Conservation (phyloP, 1,284 basidiomycete species). For the Ustilago nuda region DNA sequence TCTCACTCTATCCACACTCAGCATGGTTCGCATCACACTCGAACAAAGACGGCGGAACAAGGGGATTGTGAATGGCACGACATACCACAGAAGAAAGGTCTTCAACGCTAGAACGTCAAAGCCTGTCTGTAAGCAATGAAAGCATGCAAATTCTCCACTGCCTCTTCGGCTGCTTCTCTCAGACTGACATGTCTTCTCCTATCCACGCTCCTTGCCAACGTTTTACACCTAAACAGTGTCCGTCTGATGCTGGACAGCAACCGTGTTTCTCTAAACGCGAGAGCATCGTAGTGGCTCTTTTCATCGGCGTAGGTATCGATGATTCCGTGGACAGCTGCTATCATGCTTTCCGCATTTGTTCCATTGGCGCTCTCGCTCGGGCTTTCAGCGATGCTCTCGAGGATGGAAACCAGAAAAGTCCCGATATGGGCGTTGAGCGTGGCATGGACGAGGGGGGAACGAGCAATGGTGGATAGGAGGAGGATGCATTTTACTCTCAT, state of each 20-base stretch:
- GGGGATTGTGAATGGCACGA: neutral
- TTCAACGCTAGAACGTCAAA: slow-evolving; percentile 19
- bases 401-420: slow-evolving; percentile 37
- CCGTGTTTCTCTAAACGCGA: slow-evolving; percentile 77
- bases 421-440: slow-evolving; percentile 39
- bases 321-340: slow-evolving; percentile 85
- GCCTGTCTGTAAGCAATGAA: slow-evolving; percentile 83
- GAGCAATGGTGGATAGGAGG: slow-evolving; percentile 49
- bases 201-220: slow-evolving; percentile 69
- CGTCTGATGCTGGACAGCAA: slow-evolving; percentile 62
- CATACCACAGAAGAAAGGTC: too few species aligned
- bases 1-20: too few species aligned
- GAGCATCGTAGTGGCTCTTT: slow-evolving; percentile 78
- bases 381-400: slow-evolving; percentile 40
- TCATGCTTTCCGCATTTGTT: slow-evolving; percentile 77
- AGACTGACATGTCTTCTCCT: slow-evolving; percentile 71
- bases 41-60: too few species aligned
- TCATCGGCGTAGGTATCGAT: slow-evolving; percentile 98
- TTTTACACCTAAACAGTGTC: slow-evolving; percentile 35
- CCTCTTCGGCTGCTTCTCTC: slow-evolving; percentile 72
- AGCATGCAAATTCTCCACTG: slow-evolving; percentile 82
- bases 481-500: slow-evolving; percentile 61
- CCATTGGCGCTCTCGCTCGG: neutral
- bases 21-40: too few species aligned
- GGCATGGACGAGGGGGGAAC: slow-evolving; percentile 14